Conservation (phyloP, 495 filamentous ascomycete genomes). For the Tuber borchii region DNA sequence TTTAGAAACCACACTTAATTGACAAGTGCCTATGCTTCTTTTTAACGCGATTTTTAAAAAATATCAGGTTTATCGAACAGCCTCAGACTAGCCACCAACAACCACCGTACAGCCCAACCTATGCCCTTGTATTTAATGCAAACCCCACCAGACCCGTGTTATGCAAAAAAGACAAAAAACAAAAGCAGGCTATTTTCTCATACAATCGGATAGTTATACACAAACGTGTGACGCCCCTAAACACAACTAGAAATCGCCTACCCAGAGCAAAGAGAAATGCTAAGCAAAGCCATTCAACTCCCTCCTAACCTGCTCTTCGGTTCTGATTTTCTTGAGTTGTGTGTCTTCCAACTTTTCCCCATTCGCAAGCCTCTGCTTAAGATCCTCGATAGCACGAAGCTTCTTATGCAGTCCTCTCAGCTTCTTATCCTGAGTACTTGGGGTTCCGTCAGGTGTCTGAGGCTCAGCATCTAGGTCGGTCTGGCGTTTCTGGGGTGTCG, state of each 20-base stretch:
- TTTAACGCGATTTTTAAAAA: not conserved
- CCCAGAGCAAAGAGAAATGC: not conserved
- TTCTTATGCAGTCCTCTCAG: slow-evolving; percentile 88
- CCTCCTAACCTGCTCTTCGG: slow-evolving; percentile 70
- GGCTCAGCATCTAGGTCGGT: slow-evolving; percentile 17
- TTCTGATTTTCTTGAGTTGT: slow-evolving; percentile 95
- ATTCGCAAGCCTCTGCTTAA: slow-evolving; percentile 88
- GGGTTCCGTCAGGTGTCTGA: slow-evolving; percentile 26
- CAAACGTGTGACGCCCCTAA: not conserved
- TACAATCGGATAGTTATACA: slow-evolving; percentile 3
- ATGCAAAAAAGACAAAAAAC: slow-evolving; percentile 8
- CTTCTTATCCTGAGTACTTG: slow-evolving; percentile 58
- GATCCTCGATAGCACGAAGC: slow-evolving; percentile 90
- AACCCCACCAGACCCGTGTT: not conserved
- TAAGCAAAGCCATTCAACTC: slow-evolving; percentile 58
- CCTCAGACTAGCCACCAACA: not conserved
- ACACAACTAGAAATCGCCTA: not conserved
- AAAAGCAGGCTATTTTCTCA: slow-evolving; percentile 2
- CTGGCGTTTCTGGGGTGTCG: slow-evolving; percentile 25
- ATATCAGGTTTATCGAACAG: not conserved
- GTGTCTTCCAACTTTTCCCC: slow-evolving; percentile 97
- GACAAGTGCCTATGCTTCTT: not conserved
- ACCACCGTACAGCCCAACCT: not conserved
- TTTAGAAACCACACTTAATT: not conserved
- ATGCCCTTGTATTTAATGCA: not conserved